Conservation (phyloP, 2,329 filamentous ascomycete genomes). For the Trichoderma endophyticum region DNA sequence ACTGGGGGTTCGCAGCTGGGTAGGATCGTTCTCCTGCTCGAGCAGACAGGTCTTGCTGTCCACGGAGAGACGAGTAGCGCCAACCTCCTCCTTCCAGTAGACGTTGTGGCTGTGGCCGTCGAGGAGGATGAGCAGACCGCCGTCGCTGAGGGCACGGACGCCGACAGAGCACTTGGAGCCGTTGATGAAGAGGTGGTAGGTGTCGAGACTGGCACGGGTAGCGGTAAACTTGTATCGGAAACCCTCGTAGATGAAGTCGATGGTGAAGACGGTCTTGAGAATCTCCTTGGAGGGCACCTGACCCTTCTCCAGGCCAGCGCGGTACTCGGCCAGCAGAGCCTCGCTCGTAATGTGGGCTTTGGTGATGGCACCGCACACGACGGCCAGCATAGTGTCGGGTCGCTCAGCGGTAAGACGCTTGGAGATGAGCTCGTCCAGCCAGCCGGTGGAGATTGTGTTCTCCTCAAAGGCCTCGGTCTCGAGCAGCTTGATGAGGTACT, state of each 20-base stretch:
- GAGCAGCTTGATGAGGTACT: conserved; percentile 97
- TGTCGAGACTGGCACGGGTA: conserved; percentile 85
- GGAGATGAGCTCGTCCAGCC: conserved; percentile 97
- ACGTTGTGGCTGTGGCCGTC: conserved; percentile 94
- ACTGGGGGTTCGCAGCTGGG: conserved; percentile 88
- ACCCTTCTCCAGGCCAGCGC: conserved; percentile 86
- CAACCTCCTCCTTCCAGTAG: conserved; percentile 99
- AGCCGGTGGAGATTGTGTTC: conserved; percentile 98
- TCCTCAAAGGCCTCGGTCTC: conserved; percentile 98
- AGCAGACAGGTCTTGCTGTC: conserved; percentile 97
- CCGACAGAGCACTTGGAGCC: conserved; percentile 94
- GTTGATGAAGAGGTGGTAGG: conserved; percentile 98
- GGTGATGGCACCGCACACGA: conserved; percentile 90
- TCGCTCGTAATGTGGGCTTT: conserved; percentile 96
- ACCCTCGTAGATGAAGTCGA: conserved; percentile 99
- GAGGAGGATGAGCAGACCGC: conserved; percentile 86
- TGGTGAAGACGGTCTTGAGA: conserved; percentile 92
- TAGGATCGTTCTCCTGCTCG: conserved; percentile 98
- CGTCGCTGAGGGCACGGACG: conserved; percentile 87
- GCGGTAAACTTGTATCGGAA: conserved; percentile 97
- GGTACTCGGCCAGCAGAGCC: conserved; percentile 81
- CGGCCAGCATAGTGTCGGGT: conserved; percentile 88
- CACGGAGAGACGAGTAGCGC: conserved; percentile 90
- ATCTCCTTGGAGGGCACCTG: conserved; percentile 96
- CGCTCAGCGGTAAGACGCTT: conserved; percentile 96